Evolutionary conservation across 2,329 filamentous ascomycete genomes (phyloP).

Genomic region (Trichoderma pleuroti): DNA sequence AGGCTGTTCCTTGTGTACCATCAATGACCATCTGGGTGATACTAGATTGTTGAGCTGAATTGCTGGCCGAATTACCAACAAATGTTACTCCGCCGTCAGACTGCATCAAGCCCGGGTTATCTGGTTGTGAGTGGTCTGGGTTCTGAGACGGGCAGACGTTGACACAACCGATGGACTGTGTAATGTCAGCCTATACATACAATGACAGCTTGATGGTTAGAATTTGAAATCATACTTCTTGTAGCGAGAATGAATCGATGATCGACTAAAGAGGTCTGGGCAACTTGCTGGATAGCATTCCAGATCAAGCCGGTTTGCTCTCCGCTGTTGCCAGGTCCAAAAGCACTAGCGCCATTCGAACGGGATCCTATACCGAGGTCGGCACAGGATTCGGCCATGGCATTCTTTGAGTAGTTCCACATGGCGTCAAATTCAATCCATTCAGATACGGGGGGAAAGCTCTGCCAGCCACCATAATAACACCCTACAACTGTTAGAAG

Average conservation of each 20-base stretch:
- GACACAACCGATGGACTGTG: slow-evolving; percentile 43
- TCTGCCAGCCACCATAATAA: slow-evolving; percentile 2
- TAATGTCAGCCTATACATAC: not conserved
- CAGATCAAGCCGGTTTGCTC: not conserved
- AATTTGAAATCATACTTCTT: not conserved
- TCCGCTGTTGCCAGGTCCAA: slow-evolving; percentile 1
- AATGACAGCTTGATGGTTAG: not conserved
- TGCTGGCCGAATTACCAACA: slow-evolving; percentile 35
- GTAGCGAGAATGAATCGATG: slow-evolving; percentile 11
- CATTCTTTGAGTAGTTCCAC: slow-evolving; percentile 11
- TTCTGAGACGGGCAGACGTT: slow-evolving; percentile 39
- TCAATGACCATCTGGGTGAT: slow-evolving; percentile 37
- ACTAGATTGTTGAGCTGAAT: slow-evolving; percentile 21
- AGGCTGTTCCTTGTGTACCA: slow-evolving; percentile 39
- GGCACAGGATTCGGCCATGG: not conserved
- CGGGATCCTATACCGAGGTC: slow-evolving; percentile 4
- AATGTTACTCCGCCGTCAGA: slow-evolving; percentile 31
- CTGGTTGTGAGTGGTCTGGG: slow-evolving; percentile 22
- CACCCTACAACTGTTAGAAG: not conserved
- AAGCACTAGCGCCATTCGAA: not conserved
- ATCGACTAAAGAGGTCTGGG: slow-evolving; percentile 1
- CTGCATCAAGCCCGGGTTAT: slow-evolving; percentile 43
- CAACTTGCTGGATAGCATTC: slow-evolving; percentile 12
- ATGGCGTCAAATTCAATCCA: slow-evolving; percentile 9
- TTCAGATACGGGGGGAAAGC: not conserved